Evolutionary conservation across 805 yeast species (phyloP), one percentile per base, ranked within the genome.

Genomic region (Candida ipomoeae): DNA sequence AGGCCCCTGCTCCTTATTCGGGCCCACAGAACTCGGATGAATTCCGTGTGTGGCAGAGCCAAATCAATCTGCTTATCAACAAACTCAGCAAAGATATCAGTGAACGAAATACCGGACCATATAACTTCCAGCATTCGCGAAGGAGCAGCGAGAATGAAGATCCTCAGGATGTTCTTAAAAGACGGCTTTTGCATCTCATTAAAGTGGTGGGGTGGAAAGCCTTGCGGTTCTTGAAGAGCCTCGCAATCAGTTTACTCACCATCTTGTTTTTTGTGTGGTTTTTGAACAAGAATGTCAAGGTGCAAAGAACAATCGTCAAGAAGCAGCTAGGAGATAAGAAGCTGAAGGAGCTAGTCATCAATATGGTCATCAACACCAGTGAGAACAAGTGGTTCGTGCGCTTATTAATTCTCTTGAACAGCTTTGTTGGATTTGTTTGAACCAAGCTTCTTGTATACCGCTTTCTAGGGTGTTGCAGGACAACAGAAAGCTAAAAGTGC

Each of bases 41-140:
- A 38, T 74, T 79, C 52, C 66, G 72, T 39, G 70, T 67, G 43
- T 80, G 84, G 84, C 83, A 79, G 59, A 71, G 70, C 32, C 83
- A 79, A 49, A 75, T 80, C 44, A 80, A 79, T 53, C 56, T 70
- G 44, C 67, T 80, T 6, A 65, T 80, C 48, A 70, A 68, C 52
- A 71, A 73, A 58, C 69, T 80, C 38, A 68, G 77, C 15, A 63
- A 69, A 47, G 83, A 80, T 52, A 36, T 17, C 18, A 23, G 17
- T 10, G 46, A 35, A 6, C 15, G 33, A 23, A 44, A 17, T 36
- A 34, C 15, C 5, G 17, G 33, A 23, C 40, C 40, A 8, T 48
- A 55, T 23, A 43, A 53, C 10, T 41, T 29, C 33, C 50, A 56
- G 23, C 40, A 49, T 33, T 55, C 53, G 7, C 26, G 43, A 21